Conservation (phyloP, 192 early-diverging fungal species). For the Umbelopsis sp. region DNA sequence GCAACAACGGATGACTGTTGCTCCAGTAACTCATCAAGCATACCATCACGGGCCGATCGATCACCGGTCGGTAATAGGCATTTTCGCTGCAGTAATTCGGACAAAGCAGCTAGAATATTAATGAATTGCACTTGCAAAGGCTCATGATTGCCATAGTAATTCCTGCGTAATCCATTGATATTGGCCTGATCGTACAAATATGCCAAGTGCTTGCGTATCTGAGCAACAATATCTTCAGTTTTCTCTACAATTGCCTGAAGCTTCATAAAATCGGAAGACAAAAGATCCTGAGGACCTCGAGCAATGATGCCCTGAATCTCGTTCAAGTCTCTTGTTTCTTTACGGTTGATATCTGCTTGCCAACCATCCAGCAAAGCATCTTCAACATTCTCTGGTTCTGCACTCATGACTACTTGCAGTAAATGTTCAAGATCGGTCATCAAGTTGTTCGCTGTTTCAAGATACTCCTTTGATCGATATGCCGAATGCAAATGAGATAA, state of each 20-base stretch:
- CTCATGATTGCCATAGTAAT: neutral
- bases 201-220: slow-evolving; percentile 7
- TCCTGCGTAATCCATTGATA: slow-evolving; percentile 9
- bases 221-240: slow-evolving; percentile 6
- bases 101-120: neutral
- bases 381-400: neutral
- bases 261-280: neutral
- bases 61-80: neutral
- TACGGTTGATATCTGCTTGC: neutral
- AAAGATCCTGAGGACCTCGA: neutral
- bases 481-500: neutral
- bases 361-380: neutral
- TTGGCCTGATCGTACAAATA: slow-evolving; percentile 11
- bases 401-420: neutral
- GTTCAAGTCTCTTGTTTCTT: neutral
- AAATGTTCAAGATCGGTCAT: neutral
- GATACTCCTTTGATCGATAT: slow-evolving; percentile 11
- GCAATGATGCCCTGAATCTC: neutral
- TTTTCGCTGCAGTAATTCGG: neutral
- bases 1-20: neutral
- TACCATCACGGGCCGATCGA: neutral
- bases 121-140: neutral
- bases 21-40: neutral
- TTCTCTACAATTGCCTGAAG: neutral
- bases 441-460: neutral